These are phyloP conservation scores for Novymonas esmeraldas DNA, from an alignment of 208 protist species.

Conservation along the genomic window DNA sequence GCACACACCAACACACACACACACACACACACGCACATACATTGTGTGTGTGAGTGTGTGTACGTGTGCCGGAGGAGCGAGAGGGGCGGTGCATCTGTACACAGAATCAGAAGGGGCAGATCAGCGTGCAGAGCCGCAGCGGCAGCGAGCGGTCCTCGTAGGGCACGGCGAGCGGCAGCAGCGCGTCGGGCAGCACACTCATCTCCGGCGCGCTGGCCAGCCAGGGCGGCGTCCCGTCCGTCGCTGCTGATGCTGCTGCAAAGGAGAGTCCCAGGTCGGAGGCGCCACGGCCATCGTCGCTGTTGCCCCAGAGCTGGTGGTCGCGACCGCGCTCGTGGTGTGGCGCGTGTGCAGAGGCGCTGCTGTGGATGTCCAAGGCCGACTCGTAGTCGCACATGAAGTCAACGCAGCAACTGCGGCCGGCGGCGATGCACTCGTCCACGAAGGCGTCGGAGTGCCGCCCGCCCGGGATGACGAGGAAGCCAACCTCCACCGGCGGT, in stretches of 20 bases:
- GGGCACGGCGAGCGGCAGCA: conserved; percentile 60
- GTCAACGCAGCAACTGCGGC: conserved; percentile 72
- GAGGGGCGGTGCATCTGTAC: background rate
- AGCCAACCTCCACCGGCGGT: conserved; percentile 52
- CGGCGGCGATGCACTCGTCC: conserved; percentile 69
- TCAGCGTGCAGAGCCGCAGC: conserved; percentile 44
- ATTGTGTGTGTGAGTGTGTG: background rate
- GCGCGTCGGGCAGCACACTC: conserved; percentile 43
- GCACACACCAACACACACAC: no score
- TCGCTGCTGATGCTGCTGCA: no score
- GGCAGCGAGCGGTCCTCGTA: conserved; percentile 47
- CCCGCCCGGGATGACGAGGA: conserved; percentile 59
- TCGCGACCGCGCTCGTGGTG: background rate
- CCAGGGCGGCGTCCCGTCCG: background rate
- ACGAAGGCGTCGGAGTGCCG: conserved; percentile 76
- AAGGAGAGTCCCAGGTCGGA: no score
- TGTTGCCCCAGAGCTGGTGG: conserved; percentile 14
- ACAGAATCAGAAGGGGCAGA: conserved; percentile 54
- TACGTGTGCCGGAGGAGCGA: background rate
- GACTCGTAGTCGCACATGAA: conserved; percentile 78
- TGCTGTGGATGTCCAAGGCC: conserved; percentile 14
- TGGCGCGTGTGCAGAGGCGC: background rate
- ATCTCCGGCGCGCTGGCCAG: conserved; percentile 5
- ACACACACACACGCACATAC: no score
- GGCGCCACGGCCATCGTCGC: background rate